phyloP scores from a whole-genome alignment of 75 land plant species.

The Pinus albicaulis region DNA sequence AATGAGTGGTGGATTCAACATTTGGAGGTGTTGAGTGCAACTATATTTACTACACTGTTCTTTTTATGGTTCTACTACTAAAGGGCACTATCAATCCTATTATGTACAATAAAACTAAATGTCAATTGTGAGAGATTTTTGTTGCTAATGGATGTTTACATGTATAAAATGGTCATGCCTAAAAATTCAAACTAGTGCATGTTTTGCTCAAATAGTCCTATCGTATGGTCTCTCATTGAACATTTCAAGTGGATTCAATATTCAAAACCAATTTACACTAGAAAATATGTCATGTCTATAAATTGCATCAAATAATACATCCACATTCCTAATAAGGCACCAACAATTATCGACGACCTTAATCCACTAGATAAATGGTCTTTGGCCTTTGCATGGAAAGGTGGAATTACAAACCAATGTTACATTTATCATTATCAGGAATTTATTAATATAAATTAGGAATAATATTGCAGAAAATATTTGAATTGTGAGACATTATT shows the following conservation, averaged over 20 bases:
- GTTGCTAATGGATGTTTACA: not conserved
- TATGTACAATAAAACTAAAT: slow-evolving; percentile 3
- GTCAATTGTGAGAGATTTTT: not conserved
- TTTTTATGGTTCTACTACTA: slow-evolving; percentile 27
- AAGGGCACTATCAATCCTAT: slow-evolving; percentile 30
- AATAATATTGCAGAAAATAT: too few species aligned
- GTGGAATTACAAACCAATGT: slow-evolving; percentile 33
- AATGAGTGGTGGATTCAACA: slow-evolving; percentile 39
- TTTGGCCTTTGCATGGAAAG: slow-evolving; percentile 43
- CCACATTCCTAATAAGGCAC: slow-evolving; percentile 31
- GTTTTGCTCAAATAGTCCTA: slow-evolving; percentile 38
- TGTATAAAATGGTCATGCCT: not conserved
- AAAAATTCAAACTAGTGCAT: slow-evolving; percentile 9
- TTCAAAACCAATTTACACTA: slow-evolving; percentile 33
- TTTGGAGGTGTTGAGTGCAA: slow-evolving; percentile 19
- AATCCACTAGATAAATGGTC: slow-evolving; percentile 25
- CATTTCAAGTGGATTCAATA: slow-evolving; percentile 18
- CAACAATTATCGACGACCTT: slow-evolving; percentile 18
- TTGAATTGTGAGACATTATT: too few species aligned
- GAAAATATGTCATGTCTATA: slow-evolving; percentile 38
- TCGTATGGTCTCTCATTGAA: slow-evolving; percentile 45
- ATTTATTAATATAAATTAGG: too few species aligned
- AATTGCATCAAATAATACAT: slow-evolving; percentile 46
- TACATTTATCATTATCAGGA: too few species aligned
- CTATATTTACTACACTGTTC: slow-evolving; percentile 22